Conservation (phyloP, 495 filamentous ascomycete genomes). For the Aspergillus panamensis region DNA sequence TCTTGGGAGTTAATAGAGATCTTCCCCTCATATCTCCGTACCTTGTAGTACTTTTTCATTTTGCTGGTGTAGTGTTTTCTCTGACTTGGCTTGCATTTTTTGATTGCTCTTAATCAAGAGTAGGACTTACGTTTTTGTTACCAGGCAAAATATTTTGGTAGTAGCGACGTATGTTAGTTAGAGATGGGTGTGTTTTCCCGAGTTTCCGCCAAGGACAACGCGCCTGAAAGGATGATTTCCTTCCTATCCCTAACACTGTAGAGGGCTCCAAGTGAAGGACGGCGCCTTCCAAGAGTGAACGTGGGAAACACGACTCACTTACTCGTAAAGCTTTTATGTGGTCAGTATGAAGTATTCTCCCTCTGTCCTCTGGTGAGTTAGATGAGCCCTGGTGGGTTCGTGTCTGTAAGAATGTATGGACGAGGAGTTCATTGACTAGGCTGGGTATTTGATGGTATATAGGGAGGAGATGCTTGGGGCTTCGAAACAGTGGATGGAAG, state of each 20-base stretch:
- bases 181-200: too few relatives aligned
- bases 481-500: background rate
- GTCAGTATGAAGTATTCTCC: too few relatives aligned
- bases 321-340: too few relatives aligned
- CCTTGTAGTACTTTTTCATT: background rate
- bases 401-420: background rate
- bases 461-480: background rate
- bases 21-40: background rate
- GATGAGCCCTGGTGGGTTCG: background rate
- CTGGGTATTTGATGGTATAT: background rate
- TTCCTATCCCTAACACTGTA: too few relatives aligned
- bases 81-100: background rate
- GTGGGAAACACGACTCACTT: too few relatives aligned
- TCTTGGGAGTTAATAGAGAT: constrained; percentile 1
- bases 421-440: background rate
- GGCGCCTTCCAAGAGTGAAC: too few relatives aligned
- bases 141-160: too few relatives aligned
- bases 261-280: too few relatives aligned
- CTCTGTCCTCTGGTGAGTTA: background rate
- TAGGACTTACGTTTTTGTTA: too few relatives aligned
- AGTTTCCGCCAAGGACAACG: too few relatives aligned
- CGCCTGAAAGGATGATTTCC: too few relatives aligned
- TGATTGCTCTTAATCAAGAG: background rate
- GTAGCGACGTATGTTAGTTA: too few relatives aligned
- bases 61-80: background rate